A percentile compares a stretch with the other conserved stretches of the same genome.
phyloP scores from a whole-genome alignment of 352 stramenopile species.

The Globisporangium rhizosaccharum region DNA sequence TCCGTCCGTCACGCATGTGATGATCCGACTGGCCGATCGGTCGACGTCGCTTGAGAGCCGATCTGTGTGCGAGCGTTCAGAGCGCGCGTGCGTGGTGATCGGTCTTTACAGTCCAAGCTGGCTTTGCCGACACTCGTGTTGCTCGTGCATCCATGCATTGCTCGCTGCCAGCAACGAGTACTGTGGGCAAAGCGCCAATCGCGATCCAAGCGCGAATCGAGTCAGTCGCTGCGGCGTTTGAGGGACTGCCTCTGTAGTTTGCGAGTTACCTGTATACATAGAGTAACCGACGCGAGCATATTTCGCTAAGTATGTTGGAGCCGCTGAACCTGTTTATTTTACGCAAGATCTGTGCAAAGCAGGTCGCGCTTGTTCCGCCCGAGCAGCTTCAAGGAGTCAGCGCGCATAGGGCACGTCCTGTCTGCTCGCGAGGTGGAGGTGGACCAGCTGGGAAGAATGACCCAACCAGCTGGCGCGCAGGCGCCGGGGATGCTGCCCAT shows the following conservation, averaged over 20 bases:
- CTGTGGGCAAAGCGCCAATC: neutral
- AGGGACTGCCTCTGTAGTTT: neutral
- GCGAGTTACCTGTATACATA: neutral
- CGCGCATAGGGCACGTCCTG: neutral
- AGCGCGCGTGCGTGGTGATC: too few species aligned
- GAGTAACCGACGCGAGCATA: neutral
- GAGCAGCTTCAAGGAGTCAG: conserved; percentile 15
- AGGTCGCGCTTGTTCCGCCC: neutral
- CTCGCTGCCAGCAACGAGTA: neutral
- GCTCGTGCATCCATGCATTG: too few species aligned
- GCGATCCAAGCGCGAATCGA: neutral
- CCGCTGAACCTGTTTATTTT: neutral
- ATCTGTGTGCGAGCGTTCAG: too few species aligned
- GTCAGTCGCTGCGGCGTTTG: neutral
- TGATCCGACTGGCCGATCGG: too few species aligned
- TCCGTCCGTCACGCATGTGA: too few species aligned
- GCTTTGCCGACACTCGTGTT: too few species aligned
- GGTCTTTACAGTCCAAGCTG: too few species aligned
- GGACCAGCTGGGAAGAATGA: conserved; percentile 19
- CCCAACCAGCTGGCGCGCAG: conserved; percentile 13
- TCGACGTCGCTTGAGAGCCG: too few species aligned
- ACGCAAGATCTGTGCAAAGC: neutral
- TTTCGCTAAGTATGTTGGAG: neutral
- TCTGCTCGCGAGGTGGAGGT: conserved; percentile 7
- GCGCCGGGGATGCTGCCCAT: conserved; percentile 9